Percentiles rank a stretch among this genome's conserved stretches.
phyloP scores from a whole-genome alignment of 2,329 filamentous ascomycete species.

The Aspergillus arachidicola region DNA sequence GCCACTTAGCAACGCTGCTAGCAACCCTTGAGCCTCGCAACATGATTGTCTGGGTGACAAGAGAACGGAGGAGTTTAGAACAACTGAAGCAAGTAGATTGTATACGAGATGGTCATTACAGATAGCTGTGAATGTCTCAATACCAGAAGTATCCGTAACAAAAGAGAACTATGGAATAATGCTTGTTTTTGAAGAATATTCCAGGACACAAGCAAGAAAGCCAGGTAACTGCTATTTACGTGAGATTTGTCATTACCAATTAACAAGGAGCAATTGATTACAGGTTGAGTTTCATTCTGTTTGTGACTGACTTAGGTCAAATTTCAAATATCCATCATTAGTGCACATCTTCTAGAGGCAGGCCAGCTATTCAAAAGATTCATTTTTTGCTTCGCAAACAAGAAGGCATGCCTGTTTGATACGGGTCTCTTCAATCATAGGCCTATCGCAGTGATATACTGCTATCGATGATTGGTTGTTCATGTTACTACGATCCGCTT shows the following conservation, averaged over 20 bases:
- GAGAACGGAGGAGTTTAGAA: not conserved
- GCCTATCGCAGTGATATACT: not conserved
- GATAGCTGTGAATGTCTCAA: not conserved
- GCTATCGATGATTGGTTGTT: not conserved
- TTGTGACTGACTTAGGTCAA: not conserved
- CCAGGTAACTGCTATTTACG: not conserved
- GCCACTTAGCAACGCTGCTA: not conserved
- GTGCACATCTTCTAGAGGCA: not conserved
- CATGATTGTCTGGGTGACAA: not conserved
- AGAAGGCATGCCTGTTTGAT: not conserved
- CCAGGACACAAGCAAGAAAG: not conserved
- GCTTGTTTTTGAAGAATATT: not conserved
- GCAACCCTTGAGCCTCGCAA: not conserved
- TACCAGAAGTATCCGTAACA: not conserved
- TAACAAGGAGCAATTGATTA: not conserved
- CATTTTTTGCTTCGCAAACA: not conserved
- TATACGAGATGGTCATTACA: slow-evolving; percentile 3
- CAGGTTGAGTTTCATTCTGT: not conserved
- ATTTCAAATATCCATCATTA: not conserved
- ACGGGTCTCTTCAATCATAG: not conserved
- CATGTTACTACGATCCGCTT: not conserved
- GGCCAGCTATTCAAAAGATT: not conserved
- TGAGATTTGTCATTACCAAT: not conserved
- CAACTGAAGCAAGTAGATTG: not conserved
- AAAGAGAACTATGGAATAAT: slow-evolving; percentile 1